Evolutionary conservation across 2,329 filamentous ascomycete genomes (phyloP).

Genomic region (Chrysosporium keratinophilum): DNA sequence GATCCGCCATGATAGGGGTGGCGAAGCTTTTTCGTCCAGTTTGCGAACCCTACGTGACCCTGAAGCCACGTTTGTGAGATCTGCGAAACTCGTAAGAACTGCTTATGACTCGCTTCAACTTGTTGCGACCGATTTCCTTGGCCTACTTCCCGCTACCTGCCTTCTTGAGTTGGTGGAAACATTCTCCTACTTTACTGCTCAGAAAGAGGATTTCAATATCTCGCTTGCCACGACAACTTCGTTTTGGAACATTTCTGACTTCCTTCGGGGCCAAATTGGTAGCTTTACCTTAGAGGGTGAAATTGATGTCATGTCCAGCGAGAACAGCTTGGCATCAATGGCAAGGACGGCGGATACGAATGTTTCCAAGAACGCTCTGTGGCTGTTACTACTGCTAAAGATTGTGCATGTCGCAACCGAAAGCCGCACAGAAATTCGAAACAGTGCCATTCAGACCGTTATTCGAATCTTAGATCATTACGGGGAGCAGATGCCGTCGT

Average conservation of each 20-base stretch:
- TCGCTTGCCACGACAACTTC: constrained; percentile 89
- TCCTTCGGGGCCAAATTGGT: constrained; percentile 49
- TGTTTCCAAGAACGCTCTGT: constrained; percentile 41
- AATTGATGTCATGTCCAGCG: constrained; percentile 40
- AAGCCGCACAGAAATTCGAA: constrained; percentile 31
- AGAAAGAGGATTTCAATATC: constrained; percentile 88
- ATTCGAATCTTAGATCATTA: constrained; percentile 88
- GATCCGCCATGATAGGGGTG: constrained; percentile 25
- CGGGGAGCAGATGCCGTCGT: constrained; percentile 64
- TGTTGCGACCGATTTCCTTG: constrained; percentile 87
- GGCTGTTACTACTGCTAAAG: constrained; percentile 30
- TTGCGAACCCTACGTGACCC: constrained; percentile 16
- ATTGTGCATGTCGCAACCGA: constrained; percentile 35
- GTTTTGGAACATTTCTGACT: constrained; percentile 92
- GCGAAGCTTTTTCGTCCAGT: constrained; percentile 18
- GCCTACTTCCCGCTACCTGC: constrained; percentile 59
- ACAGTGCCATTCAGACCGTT: constrained; percentile 75
- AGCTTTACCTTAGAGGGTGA: constrained; percentile 30
- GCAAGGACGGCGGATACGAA: constrained; percentile 50
- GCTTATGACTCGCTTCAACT: constrained; percentile 85
- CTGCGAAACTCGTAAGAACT: constrained; percentile 66
- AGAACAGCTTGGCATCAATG: constrained; percentile 47
- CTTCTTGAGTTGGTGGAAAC: constrained; percentile 73
- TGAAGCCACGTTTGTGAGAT: constrained; percentile 30
- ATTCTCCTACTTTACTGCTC: constrained; percentile 77